Base-by-base conservation (phyloP, 179 eudicot genomes). In the Kewa caespitosa region DNA sequence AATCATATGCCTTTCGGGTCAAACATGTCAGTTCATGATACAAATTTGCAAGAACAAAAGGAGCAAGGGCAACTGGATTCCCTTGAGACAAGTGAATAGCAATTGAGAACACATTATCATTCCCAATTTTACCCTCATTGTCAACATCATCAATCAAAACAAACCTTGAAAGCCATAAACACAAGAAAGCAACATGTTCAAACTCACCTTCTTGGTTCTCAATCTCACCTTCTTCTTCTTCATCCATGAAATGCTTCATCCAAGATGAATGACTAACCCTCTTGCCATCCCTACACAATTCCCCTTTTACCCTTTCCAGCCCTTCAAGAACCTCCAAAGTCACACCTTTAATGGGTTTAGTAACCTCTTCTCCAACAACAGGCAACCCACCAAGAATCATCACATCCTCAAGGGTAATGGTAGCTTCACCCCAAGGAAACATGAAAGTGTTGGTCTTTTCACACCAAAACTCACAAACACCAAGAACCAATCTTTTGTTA, bases 361-460 rank as follows among this genome's bases (percentile, higher is more conserved):
- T 28, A 3, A 76, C 1, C 0, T 55, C 14, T 57, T 30, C 76
- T 9, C 83, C 83, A 41, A 80, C 43, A 8, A 73, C 77, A 67
- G 84, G 84, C 20, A 81, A 76, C 37, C 84, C 84, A 72, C 74
- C 74, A 67, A 81, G 78, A 67, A 81, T 78, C 78, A 81, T 57
- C 3, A 81, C 84, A 81, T 81, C 84, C 61, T 81, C 84, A 67
- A 81, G 80, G 31, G 80, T 81, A 72, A 81, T 67, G 34, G 84
- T 76, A 33, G 80, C 77, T 54, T 81, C 84, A 15, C 90, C 90
- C 90, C 92, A 89, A 22, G 84, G 85, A 52, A 89, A 89, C 14
- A 87, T 34, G n/a, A 81, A 81, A 59, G 84, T 75, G 33, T 67
- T 76, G 60, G 80, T 76, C 33, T 67, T 37, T 17, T 55, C 3